Evolutionary conservation across 2,329 filamentous ascomycete genomes (phyloP), one percentile per base, ranked within the genome.

Genomic region (Hymenoscyphus fructigenus): DNA sequence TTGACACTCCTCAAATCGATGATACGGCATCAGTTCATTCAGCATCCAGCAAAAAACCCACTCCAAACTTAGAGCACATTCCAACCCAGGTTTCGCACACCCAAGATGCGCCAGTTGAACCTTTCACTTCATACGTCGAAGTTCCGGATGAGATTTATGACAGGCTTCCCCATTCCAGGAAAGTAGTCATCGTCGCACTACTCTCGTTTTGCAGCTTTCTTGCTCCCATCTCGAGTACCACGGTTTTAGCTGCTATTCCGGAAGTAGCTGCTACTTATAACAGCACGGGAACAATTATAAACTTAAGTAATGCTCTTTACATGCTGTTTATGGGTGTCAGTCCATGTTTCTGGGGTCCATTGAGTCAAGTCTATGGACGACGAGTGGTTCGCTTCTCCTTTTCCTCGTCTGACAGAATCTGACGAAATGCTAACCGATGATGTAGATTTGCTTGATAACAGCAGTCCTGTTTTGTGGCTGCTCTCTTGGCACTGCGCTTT

Each of bases 191-290:
- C 61, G 88, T 92, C 17, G 79, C 81, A 10, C 83, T 93, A 5
- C 78, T 93, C 61, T 88, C 90, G 0, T 91, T 89, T 73, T 92
- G 90, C 77, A 87, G 88, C 29, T 92, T 94, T 68, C 80, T 94
- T 56, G 88, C 91, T 0, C 91, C 91, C 0, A 85, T 92, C 28
- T 90, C 87, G 2, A 91, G 87, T 47, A 93, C 91, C 0, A 88
- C 88, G 0, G 86, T 93, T 9, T 77, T 94, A 14, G 84, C 90
- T 1, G 91, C 90, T 1, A 85, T 90, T 1, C 90, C 91, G 1
- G 91, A 94, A 75, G 87, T 94, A 5, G 89, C 90, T 1, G 75
- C 74, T 3, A 87, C 85, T 7, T 92, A 85, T 74, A 68, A 80
- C 47, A 91, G 88, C 0, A 89, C 85, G 0, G 88, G 88, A 5